Conservation (phyloP, 768 basidiomycete species). For the Pisolithus tinctorius region DNA sequence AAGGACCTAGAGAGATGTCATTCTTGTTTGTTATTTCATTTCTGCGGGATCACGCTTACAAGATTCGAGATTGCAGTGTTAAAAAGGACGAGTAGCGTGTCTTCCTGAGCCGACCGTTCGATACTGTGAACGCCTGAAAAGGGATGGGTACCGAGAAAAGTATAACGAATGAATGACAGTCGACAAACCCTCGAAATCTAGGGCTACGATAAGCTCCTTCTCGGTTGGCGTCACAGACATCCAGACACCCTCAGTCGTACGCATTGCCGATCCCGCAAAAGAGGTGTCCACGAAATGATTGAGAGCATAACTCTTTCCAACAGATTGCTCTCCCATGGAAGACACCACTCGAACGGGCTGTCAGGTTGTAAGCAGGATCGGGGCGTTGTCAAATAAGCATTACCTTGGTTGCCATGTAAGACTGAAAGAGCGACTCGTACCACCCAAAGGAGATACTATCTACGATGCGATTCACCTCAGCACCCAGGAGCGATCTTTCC, state of each 20-base stretch:
- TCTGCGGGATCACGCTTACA: slow-evolving; percentile 24
- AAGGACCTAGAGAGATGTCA: slow-evolving; percentile 33
- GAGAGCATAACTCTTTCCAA: slow-evolving; percentile 53
- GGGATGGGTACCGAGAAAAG: neutral
- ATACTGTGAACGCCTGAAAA: slow-evolving; percentile 53
- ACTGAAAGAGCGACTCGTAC: slow-evolving; percentile 60
- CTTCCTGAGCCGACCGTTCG: slow-evolving; percentile 57
- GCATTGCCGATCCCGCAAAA: slow-evolving; percentile 60
- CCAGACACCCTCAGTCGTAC: slow-evolving; percentile 65
- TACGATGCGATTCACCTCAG: slow-evolving; percentile 51
- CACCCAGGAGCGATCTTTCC: slow-evolving; percentile 50
- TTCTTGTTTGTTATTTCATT: neutral
- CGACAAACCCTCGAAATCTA: slow-evolving; percentile 54
- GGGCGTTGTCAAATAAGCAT: neutral
- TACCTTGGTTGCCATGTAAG: slow-evolving; percentile 54
- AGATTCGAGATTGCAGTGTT: slow-evolving; percentile 62
- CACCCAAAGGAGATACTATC: slow-evolving; percentile 53
- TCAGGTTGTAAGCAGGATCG: neutral
- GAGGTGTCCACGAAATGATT: slow-evolving; percentile 61
- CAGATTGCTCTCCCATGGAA: slow-evolving; percentile 65
- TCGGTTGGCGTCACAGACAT: slow-evolving; percentile 59
- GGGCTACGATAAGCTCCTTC: slow-evolving; percentile 46
- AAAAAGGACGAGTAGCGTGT: slow-evolving; percentile 56
- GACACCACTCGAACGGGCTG: slow-evolving; percentile 61
- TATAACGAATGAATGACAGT: slow-evolving; percentile 5